These are phyloP conservation scores for Vicia villosa DNA, from an alignment of 306 rosid genomes.

Conservation along the genomic window DNA sequence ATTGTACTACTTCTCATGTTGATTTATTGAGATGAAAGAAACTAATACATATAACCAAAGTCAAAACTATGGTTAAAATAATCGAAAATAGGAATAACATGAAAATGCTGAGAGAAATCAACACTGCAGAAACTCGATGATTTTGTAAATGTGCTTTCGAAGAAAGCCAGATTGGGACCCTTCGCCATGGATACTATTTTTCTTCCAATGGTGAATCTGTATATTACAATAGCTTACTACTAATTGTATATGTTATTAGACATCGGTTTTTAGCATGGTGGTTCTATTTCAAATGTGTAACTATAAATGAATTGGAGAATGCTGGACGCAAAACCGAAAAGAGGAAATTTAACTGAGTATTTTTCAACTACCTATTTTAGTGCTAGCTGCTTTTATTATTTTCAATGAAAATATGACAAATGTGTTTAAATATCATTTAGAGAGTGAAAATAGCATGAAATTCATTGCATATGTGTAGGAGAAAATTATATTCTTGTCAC, in stretches of 20 bases:
- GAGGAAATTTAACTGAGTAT: too few relatives aligned
- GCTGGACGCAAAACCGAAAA: too few relatives aligned
- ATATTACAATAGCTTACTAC: conserved; percentile 40
- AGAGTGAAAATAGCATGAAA: too few relatives aligned
- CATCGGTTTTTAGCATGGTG: conserved; percentile 20
- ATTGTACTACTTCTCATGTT: conserved; percentile 49
- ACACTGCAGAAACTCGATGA: conserved; percentile 36
- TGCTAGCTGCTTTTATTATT: too few relatives aligned
- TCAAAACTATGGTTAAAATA: conserved; percentile 41
- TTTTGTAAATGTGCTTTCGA: conserved; percentile 47
- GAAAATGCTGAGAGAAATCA: conserved; percentile 39
- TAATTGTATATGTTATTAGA: conserved; percentile 51
- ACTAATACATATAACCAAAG: conserved; percentile 45
- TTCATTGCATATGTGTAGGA: too few relatives aligned
- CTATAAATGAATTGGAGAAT: background rate
- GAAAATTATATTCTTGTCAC: too few relatives aligned
- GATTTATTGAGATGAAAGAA: conserved; percentile 49
- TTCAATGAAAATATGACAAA: too few relatives aligned
- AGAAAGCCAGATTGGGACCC: conserved; percentile 46
- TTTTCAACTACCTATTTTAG: too few relatives aligned
- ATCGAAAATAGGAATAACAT: conserved; percentile 43
- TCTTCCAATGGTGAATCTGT: conserved; percentile 49
- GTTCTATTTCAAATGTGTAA: conserved; percentile 34
- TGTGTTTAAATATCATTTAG: too few relatives aligned
- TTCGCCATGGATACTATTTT: conserved; percentile 53